A percentile compares a stretch with the other conserved stretches of the same genome.
These are phyloP conservation scores for Pachysolen tannophilus DNA, from an alignment of 805 yeast genomes.

Conservation along the genomic window DNA sequence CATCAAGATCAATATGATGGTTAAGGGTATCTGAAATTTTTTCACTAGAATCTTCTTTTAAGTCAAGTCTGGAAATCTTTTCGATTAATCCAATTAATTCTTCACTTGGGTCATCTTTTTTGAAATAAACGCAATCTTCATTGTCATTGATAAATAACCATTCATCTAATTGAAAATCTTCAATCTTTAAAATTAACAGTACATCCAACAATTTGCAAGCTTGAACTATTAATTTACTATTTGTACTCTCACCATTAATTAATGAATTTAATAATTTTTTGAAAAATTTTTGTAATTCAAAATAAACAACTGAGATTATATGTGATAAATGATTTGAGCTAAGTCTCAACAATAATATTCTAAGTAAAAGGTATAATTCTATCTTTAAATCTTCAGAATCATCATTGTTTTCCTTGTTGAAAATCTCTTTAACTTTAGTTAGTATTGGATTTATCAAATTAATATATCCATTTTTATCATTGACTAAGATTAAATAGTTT, in stretches of 20 bases:
- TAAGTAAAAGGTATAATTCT: conserved; percentile 47
- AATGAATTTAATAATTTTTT: conserved; percentile 13
- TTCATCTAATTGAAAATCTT: conserved; percentile 69
- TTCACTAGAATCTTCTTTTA: conserved; percentile 13
- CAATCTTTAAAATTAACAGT: conserved; percentile 56
- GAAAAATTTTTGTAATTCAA: conserved; percentile 50
- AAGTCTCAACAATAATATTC: conserved; percentile 59
- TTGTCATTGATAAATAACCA: conserved; percentile 80
- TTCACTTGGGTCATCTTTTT: no score
- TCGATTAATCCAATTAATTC: no score
- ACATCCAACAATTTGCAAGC: conserved; percentile 78
- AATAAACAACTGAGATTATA: conserved; percentile 61
- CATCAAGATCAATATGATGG: neutral
- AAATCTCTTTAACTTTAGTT: conserved; percentile 35
- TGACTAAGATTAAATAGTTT: conserved; percentile 53
- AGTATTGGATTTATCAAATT: conserved; percentile 41
- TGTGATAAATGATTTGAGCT: conserved; percentile 57
- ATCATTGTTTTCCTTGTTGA: conserved; percentile 24
- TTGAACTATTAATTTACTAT: conserved; percentile 35
- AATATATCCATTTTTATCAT: conserved; percentile 49
- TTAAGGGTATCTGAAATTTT: neutral
- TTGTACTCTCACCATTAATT: conserved; percentile 19
- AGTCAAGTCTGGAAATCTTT: no score
- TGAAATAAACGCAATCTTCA: no score
- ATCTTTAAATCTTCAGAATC: conserved; percentile 25